Evolutionary conservation across 2,329 filamentous ascomycete species (phyloP).

Genomic region (Fusarium setosum): DNA sequence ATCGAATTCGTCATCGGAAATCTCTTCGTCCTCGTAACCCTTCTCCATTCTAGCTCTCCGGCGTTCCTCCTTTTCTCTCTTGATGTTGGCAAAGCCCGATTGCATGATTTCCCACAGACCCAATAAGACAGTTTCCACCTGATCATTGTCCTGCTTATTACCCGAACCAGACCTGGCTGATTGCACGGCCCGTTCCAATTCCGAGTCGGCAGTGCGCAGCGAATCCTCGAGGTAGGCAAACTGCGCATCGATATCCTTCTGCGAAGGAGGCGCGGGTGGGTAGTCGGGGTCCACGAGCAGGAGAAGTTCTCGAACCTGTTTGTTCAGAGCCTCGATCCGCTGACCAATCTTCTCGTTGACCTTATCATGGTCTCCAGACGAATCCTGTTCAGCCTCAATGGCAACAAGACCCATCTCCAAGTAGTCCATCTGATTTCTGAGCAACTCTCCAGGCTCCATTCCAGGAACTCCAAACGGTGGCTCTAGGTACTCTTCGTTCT

Average conservation of each 20-base stretch:
- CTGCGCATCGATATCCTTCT: slow-evolving; percentile 72
- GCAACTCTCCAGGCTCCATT: slow-evolving; percentile 57
- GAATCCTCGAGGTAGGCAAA: slow-evolving; percentile 74
- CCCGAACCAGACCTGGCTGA: slow-evolving; percentile 44
- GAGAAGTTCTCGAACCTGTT: slow-evolving; percentile 71
- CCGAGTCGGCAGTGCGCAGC: slow-evolving; percentile 61
- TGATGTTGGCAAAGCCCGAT: slow-evolving; percentile 62
- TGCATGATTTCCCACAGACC: slow-evolving; percentile 69
- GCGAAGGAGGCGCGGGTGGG: slow-evolving; percentile 68
- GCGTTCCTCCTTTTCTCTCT: slow-evolving; percentile 65
- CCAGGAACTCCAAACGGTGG: slow-evolving; percentile 52
- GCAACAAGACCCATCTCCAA: slow-evolving; percentile 73
- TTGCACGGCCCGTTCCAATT: slow-evolving; percentile 51
- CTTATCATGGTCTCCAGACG: slow-evolving; percentile 45
- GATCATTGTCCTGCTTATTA: slow-evolving; percentile 51
- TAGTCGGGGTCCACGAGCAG: slow-evolving; percentile 59
- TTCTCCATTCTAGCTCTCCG: slow-evolving; percentile 65
- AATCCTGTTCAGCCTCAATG: slow-evolving; percentile 68
- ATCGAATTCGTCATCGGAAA: slow-evolving; percentile 69
- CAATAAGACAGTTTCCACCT: slow-evolving; percentile 66
- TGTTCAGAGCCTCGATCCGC: slow-evolving; percentile 72
- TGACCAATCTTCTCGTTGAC: slow-evolving; percentile 61
- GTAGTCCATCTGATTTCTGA: slow-evolving; percentile 74
- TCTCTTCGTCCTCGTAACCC: slow-evolving; percentile 67
- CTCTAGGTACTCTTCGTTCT: slow-evolving; percentile 58